Evolutionary conservation across 306 rosid genomes (phyloP).

Genomic region (Malus sieversii): DNA sequence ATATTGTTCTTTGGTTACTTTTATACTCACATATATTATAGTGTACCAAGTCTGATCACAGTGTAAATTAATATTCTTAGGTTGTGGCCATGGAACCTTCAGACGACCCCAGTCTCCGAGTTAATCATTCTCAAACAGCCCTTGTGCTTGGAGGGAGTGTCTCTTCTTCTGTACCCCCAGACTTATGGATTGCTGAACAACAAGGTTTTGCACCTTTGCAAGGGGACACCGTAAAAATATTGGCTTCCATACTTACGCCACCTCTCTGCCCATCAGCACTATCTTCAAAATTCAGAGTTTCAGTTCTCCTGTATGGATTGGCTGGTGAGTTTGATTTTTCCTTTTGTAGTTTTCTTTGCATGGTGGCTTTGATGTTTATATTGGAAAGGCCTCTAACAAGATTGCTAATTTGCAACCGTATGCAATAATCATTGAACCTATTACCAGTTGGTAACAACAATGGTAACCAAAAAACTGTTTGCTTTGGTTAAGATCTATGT

Average conservation of each 20-base stretch:
- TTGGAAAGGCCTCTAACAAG: background rate
- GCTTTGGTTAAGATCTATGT: background rate
- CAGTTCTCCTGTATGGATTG: slow-evolving; percentile 73
- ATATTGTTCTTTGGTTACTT: background rate
- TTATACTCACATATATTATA: slow-evolving; percentile 2
- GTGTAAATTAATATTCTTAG: slow-evolving; percentile 38
- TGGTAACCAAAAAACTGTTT: background rate
- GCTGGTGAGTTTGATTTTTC: slow-evolving; percentile 45
- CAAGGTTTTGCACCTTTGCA: slow-evolving; percentile 69
- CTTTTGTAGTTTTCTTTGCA: slow-evolving; percentile 16
- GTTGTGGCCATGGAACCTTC: slow-evolving; percentile 90
- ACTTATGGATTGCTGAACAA: slow-evolving; percentile 48
- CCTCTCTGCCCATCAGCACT: slow-evolving; percentile 61
- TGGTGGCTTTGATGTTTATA: slow-evolving; percentile 6
- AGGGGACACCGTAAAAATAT: slow-evolving; percentile 53
- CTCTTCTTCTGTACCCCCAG: slow-evolving; percentile 78
- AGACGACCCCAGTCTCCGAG: slow-evolving; percentile 58
- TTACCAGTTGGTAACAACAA: background rate
- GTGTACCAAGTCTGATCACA: slow-evolving; percentile 16
- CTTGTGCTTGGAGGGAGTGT: slow-evolving; percentile 86
- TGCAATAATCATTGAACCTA: background rate
- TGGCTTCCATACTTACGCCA: slow-evolving; percentile 81
- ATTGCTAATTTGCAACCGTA: background rate
- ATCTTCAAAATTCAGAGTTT: slow-evolving; percentile 82
- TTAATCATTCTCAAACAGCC: slow-evolving; percentile 64